Conservation (phyloP, 352 stramenopile genomes). For the Pythium myriotylum region DNA sequence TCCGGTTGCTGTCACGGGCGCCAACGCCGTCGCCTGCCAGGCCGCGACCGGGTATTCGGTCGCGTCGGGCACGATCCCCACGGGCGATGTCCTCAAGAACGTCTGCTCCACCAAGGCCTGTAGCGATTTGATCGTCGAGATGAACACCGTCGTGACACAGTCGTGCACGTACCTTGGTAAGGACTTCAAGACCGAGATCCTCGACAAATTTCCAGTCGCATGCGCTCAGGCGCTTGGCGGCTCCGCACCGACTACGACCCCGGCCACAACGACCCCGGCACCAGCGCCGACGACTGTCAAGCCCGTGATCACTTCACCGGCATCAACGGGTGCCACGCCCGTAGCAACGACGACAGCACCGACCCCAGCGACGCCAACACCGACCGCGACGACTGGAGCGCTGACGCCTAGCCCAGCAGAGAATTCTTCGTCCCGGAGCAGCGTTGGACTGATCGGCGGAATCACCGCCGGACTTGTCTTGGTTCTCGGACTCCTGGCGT, state of each 20-base stretch:
- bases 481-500: too few relatives aligned
- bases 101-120: conserved; percentile 22
- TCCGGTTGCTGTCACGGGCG: not conserved
- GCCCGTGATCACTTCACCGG: not conserved
- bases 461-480: too few relatives aligned
- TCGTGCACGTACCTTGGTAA: conserved; percentile 3
- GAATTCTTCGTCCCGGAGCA: too few relatives aligned
- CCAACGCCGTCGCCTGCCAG: not conserved
- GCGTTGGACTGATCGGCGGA: too few relatives aligned
- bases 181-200: not conserved
- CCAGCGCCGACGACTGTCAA: not conserved
- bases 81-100: conserved; percentile 1
- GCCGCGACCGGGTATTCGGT: not conserved
- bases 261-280: not conserved
- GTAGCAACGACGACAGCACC: too few relatives aligned
- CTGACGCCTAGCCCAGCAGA: too few relatives aligned
- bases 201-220: conserved; percentile 3
- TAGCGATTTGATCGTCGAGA: conserved; percentile 15
- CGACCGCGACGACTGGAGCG: not conserved
- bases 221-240: not conserved
- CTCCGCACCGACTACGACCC: too few relatives aligned
- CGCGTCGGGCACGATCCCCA: conserved; percentile 3
- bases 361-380: not conserved
- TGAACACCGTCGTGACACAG: conserved; percentile 1
- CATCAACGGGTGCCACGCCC: too few relatives aligned